A percentile compares a stretch with the other conserved stretches of the same genome.
phyloP scores from a whole-genome alignment of 2,329 filamentous ascomycete species.

The Talaromyces sp. region DNA sequence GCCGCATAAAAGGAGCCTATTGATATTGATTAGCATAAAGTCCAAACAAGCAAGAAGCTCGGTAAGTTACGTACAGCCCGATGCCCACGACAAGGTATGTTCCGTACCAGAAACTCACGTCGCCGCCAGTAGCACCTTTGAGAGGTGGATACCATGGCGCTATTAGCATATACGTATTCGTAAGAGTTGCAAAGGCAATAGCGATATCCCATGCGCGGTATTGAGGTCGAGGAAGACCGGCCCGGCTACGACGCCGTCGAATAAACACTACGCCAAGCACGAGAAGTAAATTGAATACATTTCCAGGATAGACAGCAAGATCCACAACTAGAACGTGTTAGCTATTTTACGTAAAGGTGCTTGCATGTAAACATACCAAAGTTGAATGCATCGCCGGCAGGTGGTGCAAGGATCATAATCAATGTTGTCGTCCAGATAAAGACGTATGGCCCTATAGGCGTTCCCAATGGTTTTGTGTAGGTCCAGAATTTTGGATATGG shows the following conservation, averaged over 20 bases:
- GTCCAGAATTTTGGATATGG: constrained; percentile 61
- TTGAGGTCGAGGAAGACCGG: constrained; percentile 31
- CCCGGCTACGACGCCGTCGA: constrained; percentile 8
- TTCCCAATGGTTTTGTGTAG: constrained; percentile 61
- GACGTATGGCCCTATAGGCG: constrained; percentile 57
- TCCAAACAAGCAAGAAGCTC: background rate
- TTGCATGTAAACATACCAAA: constrained; percentile 40
- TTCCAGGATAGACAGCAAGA: constrained; percentile 56
- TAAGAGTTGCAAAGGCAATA: constrained; percentile 57
- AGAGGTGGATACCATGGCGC: constrained; percentile 70
- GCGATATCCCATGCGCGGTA: constrained; percentile 59
- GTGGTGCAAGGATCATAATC: constrained; percentile 58
- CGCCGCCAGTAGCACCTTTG: constrained; percentile 56
- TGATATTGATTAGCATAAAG: background rate
- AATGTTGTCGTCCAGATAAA: constrained; percentile 57
- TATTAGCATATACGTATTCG: constrained; percentile 60
- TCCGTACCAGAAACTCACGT: constrained; percentile 70
- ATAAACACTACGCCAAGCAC: constrained; percentile 31
- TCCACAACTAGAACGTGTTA: constrained; percentile 49
- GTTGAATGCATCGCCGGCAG: constrained; percentile 62
- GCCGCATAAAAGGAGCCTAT: constrained; percentile 51
- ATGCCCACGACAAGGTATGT: constrained; percentile 65
- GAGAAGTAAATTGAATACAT: constrained; percentile 57
- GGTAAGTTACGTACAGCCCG: constrained; percentile 53
- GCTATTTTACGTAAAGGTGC: background rate